phyloP scores from a whole-genome alignment of 2,329 filamentous ascomycete genomes.

The Ceratocystis albifundus region DNA sequence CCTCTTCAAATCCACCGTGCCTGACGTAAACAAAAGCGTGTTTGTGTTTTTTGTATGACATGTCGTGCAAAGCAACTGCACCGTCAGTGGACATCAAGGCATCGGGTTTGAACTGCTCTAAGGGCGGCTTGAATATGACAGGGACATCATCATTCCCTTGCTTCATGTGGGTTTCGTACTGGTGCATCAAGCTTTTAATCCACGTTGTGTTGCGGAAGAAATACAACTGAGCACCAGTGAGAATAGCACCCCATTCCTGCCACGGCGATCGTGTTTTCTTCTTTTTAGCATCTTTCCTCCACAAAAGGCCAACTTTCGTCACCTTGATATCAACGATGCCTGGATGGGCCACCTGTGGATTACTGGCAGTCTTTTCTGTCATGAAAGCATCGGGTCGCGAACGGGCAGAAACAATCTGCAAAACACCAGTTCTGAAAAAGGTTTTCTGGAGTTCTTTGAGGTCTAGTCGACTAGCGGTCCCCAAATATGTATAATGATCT shows the following conservation, averaged over 20 bases:
- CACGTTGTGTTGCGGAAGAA: slow-evolving; percentile 89
- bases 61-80: slow-evolving; percentile 76
- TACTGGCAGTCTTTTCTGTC: slow-evolving; percentile 71
- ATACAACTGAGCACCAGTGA: slow-evolving; percentile 94
- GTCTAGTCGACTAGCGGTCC: slow-evolving; percentile 63
- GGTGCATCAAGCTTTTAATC: slow-evolving; percentile 82
- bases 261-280: slow-evolving; percentile 90
- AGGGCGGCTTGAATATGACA: slow-evolving; percentile 78
- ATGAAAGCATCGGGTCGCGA: slow-evolving; percentile 94
- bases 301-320: slow-evolving; percentile 86
- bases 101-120: slow-evolving; percentile 89
- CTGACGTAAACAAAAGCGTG: slow-evolving; percentile 86
- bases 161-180: slow-evolving; percentile 73
- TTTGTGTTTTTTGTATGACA: slow-evolving; percentile 87
- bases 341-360: slow-evolving; percentile 74
- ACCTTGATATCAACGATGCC: slow-evolving; percentile 96
- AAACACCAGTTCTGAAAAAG: slow-evolving; percentile 79
- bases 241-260: slow-evolving; percentile 96
- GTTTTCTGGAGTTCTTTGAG: slow-evolving; percentile 72
- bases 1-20: slow-evolving; percentile 76
- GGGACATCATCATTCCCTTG: slow-evolving; percentile 63
- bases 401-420: slow-evolving; percentile 89
- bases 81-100: slow-evolving; percentile 86
- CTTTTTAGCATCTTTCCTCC: slow-evolving; percentile 89
- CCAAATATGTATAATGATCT: slow-evolving; percentile 81